Base-by-base conservation (phyloP, 2,329 filamentous ascomycete genomes). In the Xylaria sp. region DNA sequence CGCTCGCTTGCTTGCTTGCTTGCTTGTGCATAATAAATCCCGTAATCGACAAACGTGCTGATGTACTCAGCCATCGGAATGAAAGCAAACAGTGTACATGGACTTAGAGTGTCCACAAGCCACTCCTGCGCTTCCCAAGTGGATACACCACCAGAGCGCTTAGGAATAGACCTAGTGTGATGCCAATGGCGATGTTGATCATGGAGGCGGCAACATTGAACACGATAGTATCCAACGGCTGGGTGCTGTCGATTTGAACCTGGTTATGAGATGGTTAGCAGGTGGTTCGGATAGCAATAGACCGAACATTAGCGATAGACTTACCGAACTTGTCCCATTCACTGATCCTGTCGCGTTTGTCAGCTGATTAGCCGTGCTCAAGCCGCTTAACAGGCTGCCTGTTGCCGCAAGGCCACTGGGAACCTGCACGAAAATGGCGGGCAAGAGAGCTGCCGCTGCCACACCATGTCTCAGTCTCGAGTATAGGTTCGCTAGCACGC, bases 401-500 rank as follows among this genome's bases (percentile, higher is more conserved):
- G 74, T 77, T 2, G 77, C 76, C 0, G 77, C 77, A 17, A 79
- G 62, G 24, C 77, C 77, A 60, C 77, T 77, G 1, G 77, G 77
- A 1, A 79, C 77, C 57, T 78, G 77, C 1, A 76, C 75, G 44
- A 79, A 79, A 41, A 79, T 77, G 17, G 77, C 77, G 0, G 77
- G 77, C 20, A 79, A 74, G 5, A 79, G 70, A 1, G 74, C 77
- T 1, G 76, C 74, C 0, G 75, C 77, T 1, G 77, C 77, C 24
- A 79, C 76, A n/a, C 80, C 80, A 54, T 82, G 79, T 8, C 77
- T 69, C 7, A 83, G 52, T 20, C 80, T 73, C n/a, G 87, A 89
- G 71, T 93, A 92, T 1, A 91, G 67, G 63, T 94, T 94, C 7
- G 89, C 90, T 44, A 90, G 74, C 2, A 92, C 80, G 26, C 91